A percentile compares a stretch with the other conserved stretches of the same genome.
Conservation (phyloP, 192 early-diverging fungal genomes). For the Spizellomyces punctatus region DNA sequence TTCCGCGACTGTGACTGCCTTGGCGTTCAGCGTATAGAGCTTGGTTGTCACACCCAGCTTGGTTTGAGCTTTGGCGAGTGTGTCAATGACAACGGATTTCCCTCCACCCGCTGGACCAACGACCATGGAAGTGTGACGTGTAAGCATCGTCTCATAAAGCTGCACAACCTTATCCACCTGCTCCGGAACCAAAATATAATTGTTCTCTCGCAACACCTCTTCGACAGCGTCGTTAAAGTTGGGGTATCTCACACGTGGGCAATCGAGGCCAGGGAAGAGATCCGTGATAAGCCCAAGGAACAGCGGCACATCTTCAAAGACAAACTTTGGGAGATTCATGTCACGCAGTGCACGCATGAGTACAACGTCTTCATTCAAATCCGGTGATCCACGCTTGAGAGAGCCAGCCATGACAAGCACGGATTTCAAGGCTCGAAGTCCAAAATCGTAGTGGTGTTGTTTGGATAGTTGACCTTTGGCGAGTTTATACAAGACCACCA, state of each 20-base stretch:
- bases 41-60: constrained; percentile 61
- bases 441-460: constrained; percentile 68
- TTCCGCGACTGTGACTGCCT: constrained; percentile 63
- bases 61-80: constrained; percentile 60
- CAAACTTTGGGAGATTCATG: constrained; percentile 68
- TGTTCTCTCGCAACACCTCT: constrained; percentile 53
- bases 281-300: constrained; percentile 63
- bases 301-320: constrained; percentile 65
- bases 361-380: constrained; percentile 63
- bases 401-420: constrained; percentile 66
- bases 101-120: constrained; percentile 65
- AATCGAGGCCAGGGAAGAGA: constrained; percentile 64
- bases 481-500: constrained; percentile 66
- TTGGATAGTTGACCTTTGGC: constrained; percentile 63
- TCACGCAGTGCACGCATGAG: constrained; percentile 63
- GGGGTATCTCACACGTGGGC: constrained; percentile 64
- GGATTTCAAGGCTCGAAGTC: constrained; percentile 59
- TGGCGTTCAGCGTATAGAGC: constrained; percentile 62
- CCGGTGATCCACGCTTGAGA: constrained; percentile 61
- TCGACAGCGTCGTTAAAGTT: constrained; percentile 68
- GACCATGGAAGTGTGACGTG: constrained; percentile 62
- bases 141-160: constrained; percentile 66
- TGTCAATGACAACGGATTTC: constrained; percentile 63
- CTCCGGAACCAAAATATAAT: constrained; percentile 60
- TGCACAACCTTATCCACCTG: constrained; percentile 68